Conservation (phyloP, 2,329 filamentous ascomycete species). For the Botrytis porri region DNA sequence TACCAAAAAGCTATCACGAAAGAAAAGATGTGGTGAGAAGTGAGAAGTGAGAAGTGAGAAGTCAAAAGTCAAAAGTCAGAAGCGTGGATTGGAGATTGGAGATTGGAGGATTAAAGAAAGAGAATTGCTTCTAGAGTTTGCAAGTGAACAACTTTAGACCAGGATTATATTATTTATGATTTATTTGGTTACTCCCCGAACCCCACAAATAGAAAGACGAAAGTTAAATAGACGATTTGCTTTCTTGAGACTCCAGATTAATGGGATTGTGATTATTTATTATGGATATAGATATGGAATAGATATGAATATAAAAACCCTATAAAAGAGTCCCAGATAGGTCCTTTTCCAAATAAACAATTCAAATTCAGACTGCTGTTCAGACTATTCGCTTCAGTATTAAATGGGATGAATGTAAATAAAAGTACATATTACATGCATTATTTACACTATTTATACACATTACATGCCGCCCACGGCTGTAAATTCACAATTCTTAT, state of each 20-base stretch:
- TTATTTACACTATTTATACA: not conserved
- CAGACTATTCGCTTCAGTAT: not conserved
- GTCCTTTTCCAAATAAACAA: no score
- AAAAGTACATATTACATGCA: not conserved
- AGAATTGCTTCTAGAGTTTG: not conserved
- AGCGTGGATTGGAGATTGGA: not conserved
- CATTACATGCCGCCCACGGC: not conserved
- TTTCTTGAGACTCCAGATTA: not conserved
- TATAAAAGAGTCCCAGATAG: not conserved
- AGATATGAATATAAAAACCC: no score
- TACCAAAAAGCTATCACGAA: not conserved
- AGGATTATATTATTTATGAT: not conserved
- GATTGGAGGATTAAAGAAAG: not conserved
- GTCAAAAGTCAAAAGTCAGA: not conserved
- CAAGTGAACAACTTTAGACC: not conserved
- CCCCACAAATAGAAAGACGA: not conserved
- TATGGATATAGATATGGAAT: not conserved
- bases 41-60: not conserved
- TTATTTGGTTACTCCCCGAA: not conserved
- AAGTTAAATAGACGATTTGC: not conserved
- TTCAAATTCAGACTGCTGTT: not conserved
- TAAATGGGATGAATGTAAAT: not conserved
- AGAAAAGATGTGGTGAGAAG: slow-evolving; percentile 9
- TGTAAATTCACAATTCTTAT: not conserved
- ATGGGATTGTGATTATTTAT: not conserved